Base-by-base conservation (phyloP, 352 stramenopile genomes). In the Phytophthora hibernalis region DNA sequence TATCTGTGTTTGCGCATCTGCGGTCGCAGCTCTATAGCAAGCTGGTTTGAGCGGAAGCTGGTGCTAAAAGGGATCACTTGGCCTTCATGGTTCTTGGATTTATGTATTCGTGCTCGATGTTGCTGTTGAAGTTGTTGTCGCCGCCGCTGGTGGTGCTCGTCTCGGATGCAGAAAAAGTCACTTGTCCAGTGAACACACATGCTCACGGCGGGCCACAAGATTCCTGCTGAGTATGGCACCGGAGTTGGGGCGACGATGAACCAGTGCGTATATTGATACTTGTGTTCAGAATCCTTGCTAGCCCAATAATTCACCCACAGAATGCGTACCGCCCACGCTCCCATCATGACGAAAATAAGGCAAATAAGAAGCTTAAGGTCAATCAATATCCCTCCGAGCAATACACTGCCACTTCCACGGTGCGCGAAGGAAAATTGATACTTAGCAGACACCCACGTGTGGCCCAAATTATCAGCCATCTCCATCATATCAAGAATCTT, bases 171-270 rank as follows among this genome's bases (percentile, higher is more conserved):
- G 26, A 66, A 80, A 30, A 73, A 80, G 31, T 80, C 69, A 12
- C 65, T 75, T 1, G 64, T 73, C 72, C 72, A 77, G 21, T 76
- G 61, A 8, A 75, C 65, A 10, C 68, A 77, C 56, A 80, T 61
- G 10, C 64, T 72, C 22, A 69, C 48, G 0, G 51, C 62, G 8
- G 69, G 57, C 61, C 72, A 78, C 15, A 80, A 43, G 20, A 68
- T 43, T 13, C 54, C 72, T 31, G 72, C 72, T n/a, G 72, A 77
- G 44, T 77, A 80, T 1, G 65, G 54, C 1, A 80, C 69, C 4
- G 68, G 68, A 1, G 64, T 77, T 16, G 68, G 64, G 8, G 65
- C 38, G 6, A 66, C 45, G 2, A 74, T 26, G 30, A 61, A 57
- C 54, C 54, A 70, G 9, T 53, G 52, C 0, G 50, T 52, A 20